These are phyloP conservation scores for Sarcodon aspratus DNA, from an alignment of 768 basidiomycete genomes.

Conservation along the genomic window DNA sequence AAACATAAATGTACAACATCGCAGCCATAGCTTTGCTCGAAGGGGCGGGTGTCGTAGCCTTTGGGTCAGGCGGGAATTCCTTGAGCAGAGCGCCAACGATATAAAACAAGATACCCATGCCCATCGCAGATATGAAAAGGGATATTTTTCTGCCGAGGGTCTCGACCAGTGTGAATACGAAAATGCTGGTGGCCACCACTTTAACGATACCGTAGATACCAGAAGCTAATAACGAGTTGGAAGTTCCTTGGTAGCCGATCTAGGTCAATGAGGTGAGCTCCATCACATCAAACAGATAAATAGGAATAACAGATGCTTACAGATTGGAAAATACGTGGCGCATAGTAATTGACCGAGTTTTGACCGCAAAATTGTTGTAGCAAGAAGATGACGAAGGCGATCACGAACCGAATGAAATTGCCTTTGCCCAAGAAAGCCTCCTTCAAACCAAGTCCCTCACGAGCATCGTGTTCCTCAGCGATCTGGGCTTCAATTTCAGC, in stretches of 20 bases:
- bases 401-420: conserved; percentile 74
- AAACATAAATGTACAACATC: conserved; percentile 79
- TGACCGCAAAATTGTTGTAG: conserved; percentile 82
- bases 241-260: conserved; percentile 55
- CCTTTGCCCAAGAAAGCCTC: conserved; percentile 77
- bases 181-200: conserved; percentile 51
- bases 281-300: neutral
- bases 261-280: conserved; percentile 11
- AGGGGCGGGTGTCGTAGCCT: conserved; percentile 25
- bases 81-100: conserved; percentile 80
- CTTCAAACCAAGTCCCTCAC: conserved; percentile 49
- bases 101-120: conserved; percentile 75
- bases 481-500: conserved; percentile 80
- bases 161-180: conserved; percentile 60
- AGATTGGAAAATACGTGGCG: conserved; percentile 62
- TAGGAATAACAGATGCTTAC: conserved; percentile 20
- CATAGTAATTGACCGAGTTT: conserved; percentile 70
- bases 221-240: conserved; percentile 56
- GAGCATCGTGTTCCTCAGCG: conserved; percentile 55
- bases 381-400: conserved; percentile 71
- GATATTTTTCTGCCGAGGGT: conserved; percentile 57
- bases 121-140: conserved; percentile 60
- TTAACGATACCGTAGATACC: conserved; percentile 65
- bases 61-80: conserved; percentile 48
- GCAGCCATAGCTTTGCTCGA: conserved; percentile 73